phyloP scores from a whole-genome alignment of 2,329 filamentous ascomycete species.

The Clonostachys sp. region DNA sequence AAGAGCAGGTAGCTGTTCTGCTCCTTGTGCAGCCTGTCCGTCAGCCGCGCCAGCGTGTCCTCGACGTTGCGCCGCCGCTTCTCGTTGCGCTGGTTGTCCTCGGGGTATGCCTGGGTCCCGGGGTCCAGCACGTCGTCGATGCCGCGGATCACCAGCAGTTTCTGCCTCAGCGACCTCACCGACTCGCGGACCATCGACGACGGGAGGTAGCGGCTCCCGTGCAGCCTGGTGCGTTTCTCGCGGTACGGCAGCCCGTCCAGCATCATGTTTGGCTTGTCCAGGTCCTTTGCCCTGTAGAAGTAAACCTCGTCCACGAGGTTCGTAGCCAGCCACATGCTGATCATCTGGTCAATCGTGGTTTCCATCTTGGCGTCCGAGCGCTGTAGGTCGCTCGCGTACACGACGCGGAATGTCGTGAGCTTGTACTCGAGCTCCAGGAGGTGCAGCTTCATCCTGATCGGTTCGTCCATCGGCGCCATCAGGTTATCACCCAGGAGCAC shows the following conservation, averaged over 20 bases:
- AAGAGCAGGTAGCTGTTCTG: conserved; percentile 15
- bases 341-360: conserved; percentile 14
- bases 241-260: conserved; percentile 7
- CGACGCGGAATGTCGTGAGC: conserved; percentile 15
- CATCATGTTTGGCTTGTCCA: conserved; percentile 9
- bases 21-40: conserved; percentile 9
- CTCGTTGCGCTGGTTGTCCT: conserved; percentile 12
- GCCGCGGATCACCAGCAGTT: conserved; percentile 17
- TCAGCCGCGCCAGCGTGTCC: conserved; percentile 12
- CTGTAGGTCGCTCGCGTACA: conserved; percentile 19
- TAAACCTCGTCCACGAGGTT: conserved; percentile 18
- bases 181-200: conserved; percentile 4
- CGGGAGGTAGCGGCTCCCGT: conserved; percentile 7
- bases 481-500: conserved; percentile 13
- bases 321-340: conserved; percentile 18
- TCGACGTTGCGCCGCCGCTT: conserved; percentile 9
- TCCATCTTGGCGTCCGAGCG: conserved; percentile 8
- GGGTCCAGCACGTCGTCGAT: conserved; percentile 16
- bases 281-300: conserved; percentile 19
- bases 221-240: conserved; percentile 10
- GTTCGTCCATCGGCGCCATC: conserved; percentile 9
- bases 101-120: conserved; percentile 13
- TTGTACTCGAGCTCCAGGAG: conserved; percentile 20
- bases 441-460: conserved; percentile 16
- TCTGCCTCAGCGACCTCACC: conserved; percentile 10